phyloP scores from a whole-genome alignment of 2,329 filamentous ascomycete genomes.

The Beauveria caledonica region DNA sequence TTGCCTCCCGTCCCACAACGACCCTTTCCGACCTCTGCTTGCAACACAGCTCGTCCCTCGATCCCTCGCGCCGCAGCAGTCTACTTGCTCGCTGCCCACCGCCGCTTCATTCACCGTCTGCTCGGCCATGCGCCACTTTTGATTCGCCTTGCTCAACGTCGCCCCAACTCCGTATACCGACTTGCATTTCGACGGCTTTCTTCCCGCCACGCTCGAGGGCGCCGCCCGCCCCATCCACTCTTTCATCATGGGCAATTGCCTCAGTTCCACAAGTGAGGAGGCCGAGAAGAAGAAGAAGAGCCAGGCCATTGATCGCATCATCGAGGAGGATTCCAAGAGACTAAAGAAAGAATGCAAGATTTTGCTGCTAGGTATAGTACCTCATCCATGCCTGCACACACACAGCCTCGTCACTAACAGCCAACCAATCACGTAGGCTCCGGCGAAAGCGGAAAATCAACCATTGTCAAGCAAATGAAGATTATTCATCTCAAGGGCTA shows the following conservation, averaged over 20 bases:
- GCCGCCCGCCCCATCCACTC: constrained; percentile 1
- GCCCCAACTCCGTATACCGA: neutral
- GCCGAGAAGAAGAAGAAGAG: constrained; percentile 92
- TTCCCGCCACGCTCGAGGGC: neutral
- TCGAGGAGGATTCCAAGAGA: constrained; percentile 90
- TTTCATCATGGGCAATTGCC: constrained; percentile 78
- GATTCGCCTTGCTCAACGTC: neutral
- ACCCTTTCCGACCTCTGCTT: neutral
- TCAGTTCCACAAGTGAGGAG: constrained; percentile 82
- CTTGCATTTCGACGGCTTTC: neutral
- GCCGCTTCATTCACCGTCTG: neutral
- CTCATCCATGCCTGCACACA: neutral
- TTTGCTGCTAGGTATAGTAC: constrained; percentile 69
- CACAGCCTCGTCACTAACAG: constrained; percentile 4
- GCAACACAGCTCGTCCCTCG: neutral
- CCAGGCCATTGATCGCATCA: constrained; percentile 85
- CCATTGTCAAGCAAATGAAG: constrained; percentile 99
- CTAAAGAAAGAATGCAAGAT: constrained; percentile 99
- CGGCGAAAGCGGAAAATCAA: constrained; percentile 97
- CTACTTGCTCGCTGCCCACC: neutral
- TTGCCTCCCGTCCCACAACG: constrained; percentile 2
- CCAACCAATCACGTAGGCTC: constrained; percentile 55
- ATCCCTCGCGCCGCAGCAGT: neutral
- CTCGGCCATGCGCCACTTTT: constrained; percentile 5
- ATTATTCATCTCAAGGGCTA: constrained; percentile 99